Conservation (phyloP, 2,329 filamentous ascomycete genomes). For the Stemphylium lycopersici region DNA sequence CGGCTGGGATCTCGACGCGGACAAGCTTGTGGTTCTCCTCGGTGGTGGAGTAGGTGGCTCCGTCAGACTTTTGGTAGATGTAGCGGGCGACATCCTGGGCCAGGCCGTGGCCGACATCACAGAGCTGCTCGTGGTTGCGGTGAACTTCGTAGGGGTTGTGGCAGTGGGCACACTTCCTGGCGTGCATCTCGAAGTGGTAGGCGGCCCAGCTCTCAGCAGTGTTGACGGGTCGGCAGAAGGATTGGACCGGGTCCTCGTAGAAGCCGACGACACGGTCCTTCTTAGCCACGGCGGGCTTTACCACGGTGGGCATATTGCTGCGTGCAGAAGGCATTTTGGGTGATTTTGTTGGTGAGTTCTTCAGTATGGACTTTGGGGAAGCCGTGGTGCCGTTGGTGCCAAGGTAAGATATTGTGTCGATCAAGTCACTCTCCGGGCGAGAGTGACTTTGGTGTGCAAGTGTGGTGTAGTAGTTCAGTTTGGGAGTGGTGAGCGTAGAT, state of each 20-base stretch:
- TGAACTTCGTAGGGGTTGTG: slow-evolving; percentile 53
- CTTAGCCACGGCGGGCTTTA: slow-evolving; percentile 38
- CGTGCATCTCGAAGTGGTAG: slow-evolving; percentile 57
- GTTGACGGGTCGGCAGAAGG: slow-evolving; percentile 51
- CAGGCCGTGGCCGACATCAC: slow-evolving; percentile 52
- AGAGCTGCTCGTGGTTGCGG: slow-evolving; percentile 50
- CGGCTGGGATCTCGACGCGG: slow-evolving; percentile 53
- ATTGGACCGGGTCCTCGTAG: slow-evolving; percentile 45
- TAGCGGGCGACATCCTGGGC: slow-evolving; percentile 53
- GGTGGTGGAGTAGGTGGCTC: slow-evolving; percentile 43
- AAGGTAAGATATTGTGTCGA: slow-evolving; percentile 32
- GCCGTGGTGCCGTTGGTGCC: slow-evolving; percentile 40
- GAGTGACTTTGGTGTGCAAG: slow-evolving; percentile 25
- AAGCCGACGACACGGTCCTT: slow-evolving; percentile 46
- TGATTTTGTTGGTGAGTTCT: slow-evolving; percentile 32
- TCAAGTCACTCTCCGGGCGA: slow-evolving; percentile 32
- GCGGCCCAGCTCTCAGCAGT: slow-evolving; percentile 53
- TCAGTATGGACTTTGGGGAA: slow-evolving; percentile 40
- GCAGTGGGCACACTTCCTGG: slow-evolving; percentile 53
- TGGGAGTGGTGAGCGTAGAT: slow-evolving; percentile 12
- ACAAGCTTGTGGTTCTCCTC: slow-evolving; percentile 51
- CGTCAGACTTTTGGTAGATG: slow-evolving; percentile 50
- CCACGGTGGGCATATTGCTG: slow-evolving; percentile 44
- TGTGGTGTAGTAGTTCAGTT: slow-evolving; percentile 16
- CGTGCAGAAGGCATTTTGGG: slow-evolving; percentile 43